phyloP scores from a whole-genome alignment of 306 rosid genomes.

The Rosa lucieae region DNA sequence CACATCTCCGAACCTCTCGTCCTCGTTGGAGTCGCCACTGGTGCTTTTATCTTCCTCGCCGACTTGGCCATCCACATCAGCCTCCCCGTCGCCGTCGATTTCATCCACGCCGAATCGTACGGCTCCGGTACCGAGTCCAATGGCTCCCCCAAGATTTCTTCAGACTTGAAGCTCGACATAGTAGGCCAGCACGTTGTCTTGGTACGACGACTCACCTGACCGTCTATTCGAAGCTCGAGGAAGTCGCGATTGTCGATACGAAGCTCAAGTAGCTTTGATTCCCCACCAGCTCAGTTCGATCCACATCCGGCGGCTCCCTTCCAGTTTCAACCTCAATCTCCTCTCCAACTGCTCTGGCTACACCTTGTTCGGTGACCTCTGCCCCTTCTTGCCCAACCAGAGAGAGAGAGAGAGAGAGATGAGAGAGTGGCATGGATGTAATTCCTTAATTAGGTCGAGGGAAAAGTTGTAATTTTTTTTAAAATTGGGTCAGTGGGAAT shows the following conservation, averaged over 20 bases:
- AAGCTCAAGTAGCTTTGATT: no score
- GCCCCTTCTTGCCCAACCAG: conserved; percentile 57
- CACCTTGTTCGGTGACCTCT: conserved; percentile 51
- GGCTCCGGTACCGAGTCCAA: conserved; percentile 62
- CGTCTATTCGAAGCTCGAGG: background rate
- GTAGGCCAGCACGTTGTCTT: conserved; percentile 60
- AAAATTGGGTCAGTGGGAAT: no score
- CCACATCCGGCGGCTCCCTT: conserved; percentile 61
- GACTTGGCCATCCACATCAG: conserved; percentile 67
- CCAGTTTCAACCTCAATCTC: conserved; percentile 69
- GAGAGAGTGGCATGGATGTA: no score
- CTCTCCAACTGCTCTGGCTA: conserved; percentile 69
- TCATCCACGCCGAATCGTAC: conserved; percentile 71
- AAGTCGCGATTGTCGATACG: no score
- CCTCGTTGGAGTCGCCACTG: conserved; percentile 81
- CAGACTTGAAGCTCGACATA: conserved; percentile 63
- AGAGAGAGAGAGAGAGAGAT: no score
- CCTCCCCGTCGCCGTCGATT: conserved; percentile 62
- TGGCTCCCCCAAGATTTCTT: conserved; percentile 58
- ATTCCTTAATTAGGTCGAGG: no score
- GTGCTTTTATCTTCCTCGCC: conserved; percentile 78
- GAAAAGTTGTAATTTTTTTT: no score
- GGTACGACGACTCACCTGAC: conserved; percentile 38
- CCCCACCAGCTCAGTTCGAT: conserved; percentile 39
- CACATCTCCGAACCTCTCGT: conserved; percentile 23